Percentiles rank a stretch among this genome's conserved stretches.
Evolutionary conservation across 305 asterid species (phyloP).

Genomic region (Fraxinus baroniana): DNA sequence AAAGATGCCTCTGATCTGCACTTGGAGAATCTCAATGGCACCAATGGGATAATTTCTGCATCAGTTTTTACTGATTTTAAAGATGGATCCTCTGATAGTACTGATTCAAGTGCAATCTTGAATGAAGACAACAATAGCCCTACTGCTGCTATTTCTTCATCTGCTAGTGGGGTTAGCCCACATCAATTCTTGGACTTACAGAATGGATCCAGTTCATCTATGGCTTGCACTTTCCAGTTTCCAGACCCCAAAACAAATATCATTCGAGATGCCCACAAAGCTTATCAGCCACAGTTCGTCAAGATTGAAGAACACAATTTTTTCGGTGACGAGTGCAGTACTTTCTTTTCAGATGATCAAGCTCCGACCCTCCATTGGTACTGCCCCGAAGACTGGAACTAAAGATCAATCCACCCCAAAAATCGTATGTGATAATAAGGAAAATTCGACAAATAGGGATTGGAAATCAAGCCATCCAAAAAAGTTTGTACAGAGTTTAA

Average conservation of each 20-base stretch:
- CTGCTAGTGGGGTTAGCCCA: constrained; percentile 37
- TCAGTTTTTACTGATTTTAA: constrained; percentile 45
- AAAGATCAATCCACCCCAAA: constrained; percentile 15
- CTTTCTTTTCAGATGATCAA: constrained; percentile 72
- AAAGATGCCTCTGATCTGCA: constrained; percentile 30
- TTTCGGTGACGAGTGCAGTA: constrained; percentile 74
- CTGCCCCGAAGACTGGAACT: constrained; percentile 60
- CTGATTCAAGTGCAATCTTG: constrained; percentile 80
- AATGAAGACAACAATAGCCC: constrained; percentile 57
- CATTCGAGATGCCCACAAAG: constrained; percentile 39
- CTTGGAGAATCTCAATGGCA: constrained; percentile 28
- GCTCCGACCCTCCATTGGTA: constrained; percentile 88
- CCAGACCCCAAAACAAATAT: constrained; percentile 30
- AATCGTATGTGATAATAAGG: not conserved
- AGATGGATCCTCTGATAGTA: constrained; percentile 73
- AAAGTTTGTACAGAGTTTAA: constrained; percentile 29
- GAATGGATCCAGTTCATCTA: constrained; percentile 29
- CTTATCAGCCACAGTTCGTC: constrained; percentile 60
- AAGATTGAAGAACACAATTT: constrained; percentile 83
- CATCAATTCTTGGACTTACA: constrained; percentile 38
- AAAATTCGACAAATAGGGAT: not conserved
- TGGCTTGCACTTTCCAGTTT: constrained; percentile 31
- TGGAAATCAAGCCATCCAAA: not conserved
- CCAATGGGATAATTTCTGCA: constrained; percentile 18
- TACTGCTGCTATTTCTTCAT: constrained; percentile 38